These are phyloP conservation scores for Naumovozyma baii DNA, from an alignment of 805 yeast genomes.

Conservation along the genomic window DNA sequence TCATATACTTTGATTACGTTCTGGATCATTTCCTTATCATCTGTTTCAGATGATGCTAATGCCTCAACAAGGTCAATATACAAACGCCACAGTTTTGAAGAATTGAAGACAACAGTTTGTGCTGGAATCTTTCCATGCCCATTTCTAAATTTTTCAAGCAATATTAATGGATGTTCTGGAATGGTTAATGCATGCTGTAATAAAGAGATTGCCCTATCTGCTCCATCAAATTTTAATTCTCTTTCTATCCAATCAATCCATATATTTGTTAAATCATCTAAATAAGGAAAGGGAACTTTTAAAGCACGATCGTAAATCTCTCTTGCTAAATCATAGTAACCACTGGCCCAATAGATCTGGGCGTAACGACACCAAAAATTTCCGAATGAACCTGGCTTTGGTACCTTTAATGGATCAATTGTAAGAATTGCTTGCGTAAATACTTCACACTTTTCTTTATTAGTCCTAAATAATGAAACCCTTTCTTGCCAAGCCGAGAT, in stretches of 20 bases:
- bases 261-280: conserved; percentile 56
- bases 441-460: conserved; percentile 33
- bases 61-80: conserved; percentile 65
- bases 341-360: conserved; percentile 44
- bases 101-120: conserved; percentile 50
- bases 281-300: conserved; percentile 55
- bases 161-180: conserved; percentile 28
- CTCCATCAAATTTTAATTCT: conserved; percentile 47
- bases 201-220: conserved; percentile 36
- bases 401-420: conserved; percentile 51
- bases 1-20: conserved; percentile 40
- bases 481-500: conserved; percentile 64
- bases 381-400: conserved; percentile 36
- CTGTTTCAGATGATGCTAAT: conserved; percentile 24
- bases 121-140: conserved; percentile 32
- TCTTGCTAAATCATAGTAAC: conserved; percentile 51
- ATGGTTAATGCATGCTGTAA: conserved; percentile 35
- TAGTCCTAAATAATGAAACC: conserved; percentile 36
- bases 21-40: conserved; percentile 14
- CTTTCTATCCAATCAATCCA: conserved; percentile 72
- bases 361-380: conserved; percentile 68
- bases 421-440: conserved; percentile 56
- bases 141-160: conserved; percentile 14
- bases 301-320: conserved; percentile 53
- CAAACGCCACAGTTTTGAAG: conserved; percentile 59